A percentile compares a stretch with the other conserved stretches of the same genome.
phyloP scores from a whole-genome alignment of 2,329 filamentous ascomycete genomes.

The Golovinomyces cichoracearum region DNA sequence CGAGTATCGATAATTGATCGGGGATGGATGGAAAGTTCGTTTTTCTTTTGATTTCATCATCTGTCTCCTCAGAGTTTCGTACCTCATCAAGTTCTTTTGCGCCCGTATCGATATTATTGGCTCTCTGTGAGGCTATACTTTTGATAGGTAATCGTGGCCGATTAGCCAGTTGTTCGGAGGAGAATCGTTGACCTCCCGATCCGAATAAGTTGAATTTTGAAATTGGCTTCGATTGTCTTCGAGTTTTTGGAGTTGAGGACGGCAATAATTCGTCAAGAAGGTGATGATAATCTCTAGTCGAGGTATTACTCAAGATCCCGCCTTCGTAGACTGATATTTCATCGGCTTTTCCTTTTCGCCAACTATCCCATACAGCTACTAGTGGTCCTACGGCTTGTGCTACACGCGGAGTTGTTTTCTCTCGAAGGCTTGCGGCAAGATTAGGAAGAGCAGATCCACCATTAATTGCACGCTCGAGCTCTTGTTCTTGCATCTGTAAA shows the following conservation, averaged over 20 bases:
- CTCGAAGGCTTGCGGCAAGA: conserved; percentile 49
- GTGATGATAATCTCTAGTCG: conserved; percentile 31
- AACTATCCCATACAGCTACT: conserved; percentile 89
- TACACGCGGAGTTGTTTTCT: conserved; percentile 49
- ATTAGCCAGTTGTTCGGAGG: conserved; percentile 23
- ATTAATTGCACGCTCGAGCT: conserved; percentile 62
- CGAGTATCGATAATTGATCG: not conserved
- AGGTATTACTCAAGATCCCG: not conserved
- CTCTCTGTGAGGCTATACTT: conserved; percentile 17
- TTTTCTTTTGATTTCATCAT: conserved; percentile 34
- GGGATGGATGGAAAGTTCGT: conserved; percentile 16
- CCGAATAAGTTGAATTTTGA: conserved; percentile 23
- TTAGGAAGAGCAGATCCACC: conserved; percentile 44
- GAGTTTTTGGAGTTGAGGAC: conserved; percentile 5
- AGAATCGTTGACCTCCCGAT: conserved; percentile 31
- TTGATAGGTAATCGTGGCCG: conserved; percentile 13
- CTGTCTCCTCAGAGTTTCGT: conserved; percentile 22
- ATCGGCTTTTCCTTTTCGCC: conserved; percentile 33
- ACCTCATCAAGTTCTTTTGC: not conserved
- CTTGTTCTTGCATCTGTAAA: conserved; percentile 91
- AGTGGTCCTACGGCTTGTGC: conserved; percentile 53
- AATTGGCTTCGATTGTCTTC: conserved; percentile 22
- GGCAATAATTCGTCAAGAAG: conserved; percentile 68
- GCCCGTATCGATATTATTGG: not conserved
- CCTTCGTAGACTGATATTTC: not conserved